Evolutionary conservation across 768 basidiomycete species (phyloP).

Genomic region (Coprinopsis sp.): DNA sequence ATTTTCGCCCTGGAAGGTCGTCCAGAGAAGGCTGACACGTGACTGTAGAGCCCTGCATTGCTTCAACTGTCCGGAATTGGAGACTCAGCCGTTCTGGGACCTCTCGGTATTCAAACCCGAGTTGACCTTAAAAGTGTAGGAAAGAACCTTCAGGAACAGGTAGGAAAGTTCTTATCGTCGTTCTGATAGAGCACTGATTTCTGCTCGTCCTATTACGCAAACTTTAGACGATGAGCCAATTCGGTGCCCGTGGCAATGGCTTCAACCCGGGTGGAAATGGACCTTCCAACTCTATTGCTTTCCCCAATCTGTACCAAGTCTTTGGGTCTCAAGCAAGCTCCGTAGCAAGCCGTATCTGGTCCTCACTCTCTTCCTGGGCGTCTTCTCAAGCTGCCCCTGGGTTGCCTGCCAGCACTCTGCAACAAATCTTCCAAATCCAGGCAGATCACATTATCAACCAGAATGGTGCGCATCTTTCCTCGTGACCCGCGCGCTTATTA

Average conservation of each 20-base stretch:
- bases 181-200: background rate
- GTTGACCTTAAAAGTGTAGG: constrained; percentile 48
- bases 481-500: background rate
- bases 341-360: constrained; percentile 32
- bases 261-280: constrained; percentile 38
- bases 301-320: constrained; percentile 45
- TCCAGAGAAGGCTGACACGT: background rate
- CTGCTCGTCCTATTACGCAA: background rate
- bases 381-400: constrained; percentile 37
- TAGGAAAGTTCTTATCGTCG: constrained; percentile 8
- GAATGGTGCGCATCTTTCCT: constrained; percentile 29
- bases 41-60: constrained; percentile 37
- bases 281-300: constrained; percentile 47
- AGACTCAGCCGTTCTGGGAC: constrained; percentile 38
- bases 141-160: constrained; percentile 56
- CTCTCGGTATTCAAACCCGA: constrained; percentile 43
- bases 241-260: constrained; percentile 37
- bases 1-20: background rate
- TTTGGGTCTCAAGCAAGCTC: constrained; percentile 31
- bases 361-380: constrained; percentile 38
- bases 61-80: constrained; percentile 58
- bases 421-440: constrained; percentile 42
- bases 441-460: constrained; percentile 43
- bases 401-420: constrained; percentile 35
- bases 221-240: constrained; percentile 35